Base-by-base conservation (phyloP, 1,284 basidiomycete species). In the Apiotrichum mycotoxinovorans region DNA sequence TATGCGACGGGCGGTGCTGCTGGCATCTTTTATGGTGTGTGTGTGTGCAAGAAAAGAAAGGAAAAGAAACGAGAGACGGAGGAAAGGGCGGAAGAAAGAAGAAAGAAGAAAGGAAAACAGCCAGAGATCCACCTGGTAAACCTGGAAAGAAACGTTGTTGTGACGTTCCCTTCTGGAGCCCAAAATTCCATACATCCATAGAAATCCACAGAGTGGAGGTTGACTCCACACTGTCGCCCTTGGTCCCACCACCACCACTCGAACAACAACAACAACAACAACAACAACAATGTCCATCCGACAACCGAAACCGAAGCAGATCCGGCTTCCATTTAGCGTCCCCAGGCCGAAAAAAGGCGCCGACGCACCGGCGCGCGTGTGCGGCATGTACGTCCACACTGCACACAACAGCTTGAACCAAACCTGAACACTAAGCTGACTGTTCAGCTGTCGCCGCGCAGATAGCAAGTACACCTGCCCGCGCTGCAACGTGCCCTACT, bases 381-480 rank as follows among this genome's bases (percentile, higher is more conserved):
- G 73, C 58, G 73, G 73, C 14, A 72, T 75, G 73, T 75, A 23
- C 20, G 71, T 67, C 17, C n/a, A 4, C 27, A 2, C 10, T n/a
- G 26, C 26, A 46, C 30, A 34, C 1, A 7, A 22, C 22, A 14
- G 4, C 15, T 20, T 18, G 12, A 15, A 22, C 18, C 17, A 35
- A 48, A 50, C 37, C 27, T 46, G 30, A 14, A 4, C 35, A 18
- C 48, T 23, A 12, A 15, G 22, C 43, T 42, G 42, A n/a, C 11
- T 15, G 4, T 25, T 25, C 57, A 77, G 76, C 45, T 78, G 76
- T 56, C 69, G 72, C 1, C 63, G 64, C 50, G 61, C 60, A 0
- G 71, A 76, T 51, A 72, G 70, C 47, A 60, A 62, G 50, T 78
- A 78, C 55, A 74, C 71, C 41, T 78, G 76, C 58, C 76, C 76